Conservation (phyloP, 352 stramenopile species). For the Vaucheria bursata region DNA sequence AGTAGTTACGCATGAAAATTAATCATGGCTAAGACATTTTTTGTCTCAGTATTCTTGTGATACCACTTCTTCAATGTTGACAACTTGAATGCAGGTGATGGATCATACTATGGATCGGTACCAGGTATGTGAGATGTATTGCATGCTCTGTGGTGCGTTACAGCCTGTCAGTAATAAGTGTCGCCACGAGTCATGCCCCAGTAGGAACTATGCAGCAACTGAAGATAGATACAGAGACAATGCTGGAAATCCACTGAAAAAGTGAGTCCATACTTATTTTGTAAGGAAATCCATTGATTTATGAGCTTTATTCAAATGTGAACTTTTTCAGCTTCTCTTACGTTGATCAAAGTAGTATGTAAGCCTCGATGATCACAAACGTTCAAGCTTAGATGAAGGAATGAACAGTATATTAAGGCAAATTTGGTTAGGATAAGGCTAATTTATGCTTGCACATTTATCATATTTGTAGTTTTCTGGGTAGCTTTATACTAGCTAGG, state of each 20-base stretch:
- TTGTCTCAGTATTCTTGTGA: not conserved
- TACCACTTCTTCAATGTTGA: too few relatives aligned
- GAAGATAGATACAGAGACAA: not conserved
- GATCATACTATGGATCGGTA: slow-evolving; percentile 69
- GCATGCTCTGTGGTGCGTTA: slow-evolving; percentile 74
- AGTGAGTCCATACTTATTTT: not conserved
- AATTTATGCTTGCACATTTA: not conserved
- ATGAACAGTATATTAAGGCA: too few relatives aligned
- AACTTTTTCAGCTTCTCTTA: not conserved
- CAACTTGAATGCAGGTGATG: not conserved
- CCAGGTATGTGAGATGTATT: slow-evolving; percentile 81
- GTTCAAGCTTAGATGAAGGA: too few relatives aligned
- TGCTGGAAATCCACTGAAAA: not conserved
- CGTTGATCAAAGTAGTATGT: not conserved
- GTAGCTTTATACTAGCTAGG: not conserved
- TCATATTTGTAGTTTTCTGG: not conserved
- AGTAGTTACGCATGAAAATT: not conserved
- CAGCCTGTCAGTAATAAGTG: slow-evolving; percentile 49
- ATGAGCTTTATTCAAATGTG: not conserved
- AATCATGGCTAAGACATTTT: not conserved
- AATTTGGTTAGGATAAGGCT: too few relatives aligned
- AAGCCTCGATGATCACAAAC: not conserved
- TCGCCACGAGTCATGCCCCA: not conserved
- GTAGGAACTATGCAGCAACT: not conserved
- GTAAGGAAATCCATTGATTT: not conserved